Base-by-base conservation (phyloP, 2,329 filamentous ascomycete genomes). In the Bipolaris victoriae region DNA sequence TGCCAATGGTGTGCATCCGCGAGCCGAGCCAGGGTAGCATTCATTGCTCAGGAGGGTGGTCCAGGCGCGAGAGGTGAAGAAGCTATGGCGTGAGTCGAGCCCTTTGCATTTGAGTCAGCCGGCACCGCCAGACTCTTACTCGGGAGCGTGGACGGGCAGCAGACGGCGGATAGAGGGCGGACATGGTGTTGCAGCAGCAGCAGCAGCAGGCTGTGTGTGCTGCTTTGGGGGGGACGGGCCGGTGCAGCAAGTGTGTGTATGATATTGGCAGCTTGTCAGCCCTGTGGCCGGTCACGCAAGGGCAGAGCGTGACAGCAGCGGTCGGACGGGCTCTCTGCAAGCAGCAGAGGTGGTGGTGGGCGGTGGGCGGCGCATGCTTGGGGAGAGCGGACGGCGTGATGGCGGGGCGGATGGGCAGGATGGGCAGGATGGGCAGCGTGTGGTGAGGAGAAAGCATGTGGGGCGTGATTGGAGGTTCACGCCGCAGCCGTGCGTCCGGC, bases 1-100 rank as follows among this genome's bases (percentile, higher is more conserved):
- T 74, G 72, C 61, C 64, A 63, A 66, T 58, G 63, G 62, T 50
- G 55, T 60, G 61, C 54, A 60, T 61, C 59, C 26, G 52, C 54
- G 57, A 55, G 49, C 44, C 48, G 53, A 50, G 52, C 63, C 60
- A 65, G 66, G 69, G 59, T 62, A 33, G 45, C 55, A 22, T 15
- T 41, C 18, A 41, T 60, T 57, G 49, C 49, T 49, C 45, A 36
- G 54, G 57, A 51, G 58, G 46, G 49, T 55, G 55, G 63, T 60
- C 60, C 49, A 48, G 57, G 58, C 43, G 57, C 35, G 6, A 31
- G 11, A 47, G 43, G 13, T 49, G 46, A 49, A 37, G 48, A 15
- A 49, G 13, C 15, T 29, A 40, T 36, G 31, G 49, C 40, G 49
- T 43, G 54, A 58, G 54, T 60, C 55, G 52, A 55, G 52, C 36